These are phyloP conservation scores for Litsea cubeba DNA, from an alignment of 164 flowering plant genomes.

Conservation along the genomic window DNA sequence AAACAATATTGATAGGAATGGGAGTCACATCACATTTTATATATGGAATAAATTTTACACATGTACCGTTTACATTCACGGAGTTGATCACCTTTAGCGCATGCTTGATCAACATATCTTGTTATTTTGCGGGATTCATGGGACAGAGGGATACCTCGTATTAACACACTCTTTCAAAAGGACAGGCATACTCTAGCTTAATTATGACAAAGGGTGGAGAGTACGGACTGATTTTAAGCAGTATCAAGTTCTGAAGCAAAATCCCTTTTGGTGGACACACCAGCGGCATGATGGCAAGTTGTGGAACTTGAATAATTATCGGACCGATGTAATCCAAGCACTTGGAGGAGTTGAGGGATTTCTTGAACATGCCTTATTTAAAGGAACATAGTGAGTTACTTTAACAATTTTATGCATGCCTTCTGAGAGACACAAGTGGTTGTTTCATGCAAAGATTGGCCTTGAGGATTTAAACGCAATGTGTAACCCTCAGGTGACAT, in stretches of 20 bases:
- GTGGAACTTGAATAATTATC: slow-evolving; percentile 96
- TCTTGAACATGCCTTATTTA: slow-evolving; percentile 95
- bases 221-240: slow-evolving; percentile 99
- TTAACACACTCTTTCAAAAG: slow-evolving; percentile 94
- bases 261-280: slow-evolving; percentile 99
- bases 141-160: slow-evolving; percentile 99
- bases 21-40: too few relatives aligned
- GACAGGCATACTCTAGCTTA: slow-evolving; percentile 95
- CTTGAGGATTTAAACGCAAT: too few relatives aligned
- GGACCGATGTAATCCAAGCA: slow-evolving; percentile 99
- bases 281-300: slow-evolving; percentile 99
- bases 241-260: slow-evolving; percentile 95
- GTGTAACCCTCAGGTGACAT: too few relatives aligned
- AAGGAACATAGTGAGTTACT: slow-evolving; percentile 92
- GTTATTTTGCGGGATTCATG: slow-evolving; percentile 75
- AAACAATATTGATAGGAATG: too few relatives aligned
- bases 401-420: background rate
- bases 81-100: background rate
- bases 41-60: too few relatives aligned
- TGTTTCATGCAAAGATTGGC: too few relatives aligned
- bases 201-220: slow-evolving; percentile 99
- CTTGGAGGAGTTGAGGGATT: slow-evolving; percentile 99
- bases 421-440: too few relatives aligned
- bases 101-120: background rate
- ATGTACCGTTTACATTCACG: too few relatives aligned